These are phyloP conservation scores for Mycena metata DNA, from an alignment of 768 basidiomycete species.

Conservation along the genomic window DNA sequence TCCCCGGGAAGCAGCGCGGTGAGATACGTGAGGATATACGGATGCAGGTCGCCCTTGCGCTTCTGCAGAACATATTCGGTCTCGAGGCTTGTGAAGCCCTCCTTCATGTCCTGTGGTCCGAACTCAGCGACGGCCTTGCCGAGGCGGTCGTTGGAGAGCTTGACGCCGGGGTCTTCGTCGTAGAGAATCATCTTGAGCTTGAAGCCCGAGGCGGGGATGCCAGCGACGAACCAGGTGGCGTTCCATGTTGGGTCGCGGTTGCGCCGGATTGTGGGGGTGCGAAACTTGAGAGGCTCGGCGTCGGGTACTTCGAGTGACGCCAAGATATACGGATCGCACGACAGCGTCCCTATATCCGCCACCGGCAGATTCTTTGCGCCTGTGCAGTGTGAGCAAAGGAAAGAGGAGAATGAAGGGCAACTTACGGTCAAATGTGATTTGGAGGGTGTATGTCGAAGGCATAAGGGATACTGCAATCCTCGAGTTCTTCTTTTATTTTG, in stretches of 20 bases:
- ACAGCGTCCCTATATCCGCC: constrained; percentile 39
- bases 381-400: not conserved
- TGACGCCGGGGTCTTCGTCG: constrained; percentile 41
- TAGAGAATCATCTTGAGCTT: constrained; percentile 37
- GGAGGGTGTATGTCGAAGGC: constrained; percentile 29
- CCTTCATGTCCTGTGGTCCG: constrained; percentile 44
- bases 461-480: not conserved
- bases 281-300: constrained; percentile 34
- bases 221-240: constrained; percentile 37
- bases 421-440: constrained; percentile 34
- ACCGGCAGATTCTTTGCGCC: constrained; percentile 39
- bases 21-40: constrained; percentile 45
- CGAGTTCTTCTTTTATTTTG: too few relatives aligned
- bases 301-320: constrained; percentile 30
- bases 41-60: constrained; percentile 45
- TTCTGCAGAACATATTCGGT: constrained; percentile 50
- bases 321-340: constrained; percentile 43
- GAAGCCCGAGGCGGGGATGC: constrained; percentile 39
- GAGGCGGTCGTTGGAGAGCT: constrained; percentile 34
- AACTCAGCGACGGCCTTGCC: constrained; percentile 40
- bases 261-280: constrained; percentile 39
- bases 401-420: not conserved
- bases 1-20: constrained; percentile 43
- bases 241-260: constrained; percentile 42
- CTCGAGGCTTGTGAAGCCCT: constrained; percentile 38